These are phyloP conservation scores for Amanita subjunquillea DNA, from an alignment of 768 basidiomycete genomes.

Conservation along the genomic window DNA sequence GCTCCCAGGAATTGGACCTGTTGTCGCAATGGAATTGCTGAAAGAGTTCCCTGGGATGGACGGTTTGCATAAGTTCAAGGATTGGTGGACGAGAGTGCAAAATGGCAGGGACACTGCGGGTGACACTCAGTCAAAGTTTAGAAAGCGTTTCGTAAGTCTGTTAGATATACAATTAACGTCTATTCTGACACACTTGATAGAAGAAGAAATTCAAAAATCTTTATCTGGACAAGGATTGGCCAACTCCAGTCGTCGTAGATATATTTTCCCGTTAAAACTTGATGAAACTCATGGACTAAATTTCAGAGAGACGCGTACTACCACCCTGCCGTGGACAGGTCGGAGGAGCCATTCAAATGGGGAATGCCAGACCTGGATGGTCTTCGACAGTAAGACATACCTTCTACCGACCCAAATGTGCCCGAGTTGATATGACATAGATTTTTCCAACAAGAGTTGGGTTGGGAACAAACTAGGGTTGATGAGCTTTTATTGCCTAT, in stretches of 20 bases:
- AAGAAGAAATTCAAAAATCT: constrained; percentile 86
- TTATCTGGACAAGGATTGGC: constrained; percentile 79
- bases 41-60: constrained; percentile 86
- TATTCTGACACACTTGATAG: constrained; percentile 24
- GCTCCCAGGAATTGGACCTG: constrained; percentile 85
- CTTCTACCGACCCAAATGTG: neutral
- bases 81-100: constrained; percentile 95
- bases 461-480: constrained; percentile 75
- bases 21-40: constrained; percentile 91
- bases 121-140: constrained; percentile 70
- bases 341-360: constrained; percentile 95
- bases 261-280: neutral
- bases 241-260: constrained; percentile 81
- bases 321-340: constrained; percentile 82
- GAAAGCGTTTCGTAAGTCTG: constrained; percentile 67
- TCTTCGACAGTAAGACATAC: constrained; percentile 55
- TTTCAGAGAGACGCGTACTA: constrained; percentile 84
- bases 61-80: constrained; percentile 77
- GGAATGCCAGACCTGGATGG: constrained; percentile 94
- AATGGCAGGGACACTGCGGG: constrained; percentile 72
- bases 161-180: too few relatives aligned
- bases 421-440: constrained; percentile 21
- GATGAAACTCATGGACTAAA: neutral
- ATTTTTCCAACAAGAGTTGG: constrained; percentile 67
- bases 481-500: constrained; percentile 89